A percentile compares a stretch with the other conserved stretches of the same genome.
phyloP scores from a whole-genome alignment of 805 yeast genomes.

The Starmerella potacharoeniae region DNA sequence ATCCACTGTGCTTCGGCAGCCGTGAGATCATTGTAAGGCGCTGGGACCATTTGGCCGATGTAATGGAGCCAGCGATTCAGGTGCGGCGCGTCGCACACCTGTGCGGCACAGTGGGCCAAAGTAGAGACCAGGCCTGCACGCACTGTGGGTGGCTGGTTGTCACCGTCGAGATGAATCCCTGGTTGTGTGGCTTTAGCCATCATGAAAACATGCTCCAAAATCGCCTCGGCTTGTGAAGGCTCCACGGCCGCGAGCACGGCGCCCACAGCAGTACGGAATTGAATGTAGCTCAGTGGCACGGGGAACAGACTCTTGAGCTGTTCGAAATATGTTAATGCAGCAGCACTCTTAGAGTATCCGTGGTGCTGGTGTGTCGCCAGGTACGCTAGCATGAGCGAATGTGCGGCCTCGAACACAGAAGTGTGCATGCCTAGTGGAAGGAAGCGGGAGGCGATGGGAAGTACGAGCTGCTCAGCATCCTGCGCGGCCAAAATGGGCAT shows the following conservation, averaged over 20 bases:
- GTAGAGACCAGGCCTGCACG: conserved; percentile 41
- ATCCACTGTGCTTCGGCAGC: conserved; percentile 18
- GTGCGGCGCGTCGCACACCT: conserved; percentile 33
- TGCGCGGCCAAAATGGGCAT: conserved; percentile 12
- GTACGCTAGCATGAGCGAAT: conserved; percentile 43
- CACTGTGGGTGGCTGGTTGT: conserved; percentile 25
- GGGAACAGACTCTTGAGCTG: conserved; percentile 50
- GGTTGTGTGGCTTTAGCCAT: conserved; percentile 21
- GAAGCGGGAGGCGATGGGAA: conserved; percentile 14
- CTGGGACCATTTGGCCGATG: conserved; percentile 28
- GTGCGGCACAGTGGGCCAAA: conserved; percentile 43
- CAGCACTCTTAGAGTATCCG: conserved; percentile 21
- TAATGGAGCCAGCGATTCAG: conserved; percentile 40
- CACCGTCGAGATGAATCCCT: conserved; percentile 20
- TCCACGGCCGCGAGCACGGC: conserved; percentile 39
- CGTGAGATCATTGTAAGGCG: conserved; percentile 20
- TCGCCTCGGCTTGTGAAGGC: conserved; percentile 29
- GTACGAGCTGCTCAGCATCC: conserved; percentile 8
- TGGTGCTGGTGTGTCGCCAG: conserved; percentile 21
- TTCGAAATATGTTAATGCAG: conserved; percentile 35
- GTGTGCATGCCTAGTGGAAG: conserved; percentile 20
- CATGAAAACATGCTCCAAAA: conserved; percentile 36
- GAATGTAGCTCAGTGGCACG: conserved; percentile 38
- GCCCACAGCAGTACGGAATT: conserved; percentile 46
- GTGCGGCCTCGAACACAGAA: conserved; percentile 44